Evolutionary conservation across 805 yeast genomes (phyloP).

Genomic region (Peterozyma xylosa): DNA sequence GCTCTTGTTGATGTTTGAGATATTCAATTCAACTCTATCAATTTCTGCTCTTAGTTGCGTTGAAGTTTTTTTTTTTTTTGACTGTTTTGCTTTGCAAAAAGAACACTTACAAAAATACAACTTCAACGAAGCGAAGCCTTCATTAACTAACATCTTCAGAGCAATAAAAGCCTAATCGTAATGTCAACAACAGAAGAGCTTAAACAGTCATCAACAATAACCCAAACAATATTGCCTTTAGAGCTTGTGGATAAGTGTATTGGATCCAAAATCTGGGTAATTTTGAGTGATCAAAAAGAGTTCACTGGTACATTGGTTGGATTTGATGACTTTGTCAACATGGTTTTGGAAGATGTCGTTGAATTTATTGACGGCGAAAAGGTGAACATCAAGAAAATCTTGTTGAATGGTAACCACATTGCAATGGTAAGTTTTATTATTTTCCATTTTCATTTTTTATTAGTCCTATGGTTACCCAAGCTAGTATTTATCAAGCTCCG

Average conservation of each 20-base stretch:
- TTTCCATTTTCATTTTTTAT: background rate
- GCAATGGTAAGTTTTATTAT: slow-evolving; percentile 47
- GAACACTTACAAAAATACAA: background rate
- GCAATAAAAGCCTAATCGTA: background rate
- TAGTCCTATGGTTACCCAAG: too few species aligned
- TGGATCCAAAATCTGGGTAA: slow-evolving; percentile 71
- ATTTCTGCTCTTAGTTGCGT: too few species aligned
- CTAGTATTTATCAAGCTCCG: background rate
- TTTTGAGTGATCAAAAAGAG: slow-evolving; percentile 59
- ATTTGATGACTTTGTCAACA: slow-evolving; percentile 91
- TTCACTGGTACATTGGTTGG: slow-evolving; percentile 87
- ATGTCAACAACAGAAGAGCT: slow-evolving; percentile 3
- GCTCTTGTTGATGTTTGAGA: background rate
- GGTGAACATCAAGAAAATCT: slow-evolving; percentile 47
- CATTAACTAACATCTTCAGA: slow-evolving; percentile 2
- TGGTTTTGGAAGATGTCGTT: slow-evolving; percentile 76
- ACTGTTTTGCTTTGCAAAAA: background rate
- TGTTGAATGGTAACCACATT: slow-evolving; percentile 65
- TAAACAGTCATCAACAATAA: background rate
- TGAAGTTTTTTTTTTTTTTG: too few species aligned
- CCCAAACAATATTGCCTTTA: slow-evolving; percentile 46
- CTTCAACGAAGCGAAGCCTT: background rate
- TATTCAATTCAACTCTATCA: background rate
- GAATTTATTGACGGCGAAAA: slow-evolving; percentile 42
- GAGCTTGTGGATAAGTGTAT: slow-evolving; percentile 86